Conservation (phyloP, 2,329 filamentous ascomycete species). For the Biscogniauxia mediterranea region DNA sequence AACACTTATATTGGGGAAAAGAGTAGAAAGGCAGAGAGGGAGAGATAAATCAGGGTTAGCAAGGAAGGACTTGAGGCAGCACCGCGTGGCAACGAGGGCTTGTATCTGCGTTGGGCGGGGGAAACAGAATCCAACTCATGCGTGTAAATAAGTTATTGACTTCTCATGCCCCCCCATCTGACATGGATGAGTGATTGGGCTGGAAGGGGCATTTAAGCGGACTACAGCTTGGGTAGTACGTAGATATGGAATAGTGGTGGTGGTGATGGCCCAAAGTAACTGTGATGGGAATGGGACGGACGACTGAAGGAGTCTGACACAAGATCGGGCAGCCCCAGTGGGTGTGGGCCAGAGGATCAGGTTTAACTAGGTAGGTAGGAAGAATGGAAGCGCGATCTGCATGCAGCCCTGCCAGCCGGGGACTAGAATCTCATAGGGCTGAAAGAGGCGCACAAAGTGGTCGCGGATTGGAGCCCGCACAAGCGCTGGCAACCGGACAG, state of each 20-base stretch:
- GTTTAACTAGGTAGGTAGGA: conserved; percentile 4
- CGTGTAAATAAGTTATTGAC: not conserved
- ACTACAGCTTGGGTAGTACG: not conserved
- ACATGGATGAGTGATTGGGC: not conserved
- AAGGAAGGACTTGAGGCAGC: not conserved
- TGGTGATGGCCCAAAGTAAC: not conserved
- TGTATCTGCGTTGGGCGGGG: not conserved
- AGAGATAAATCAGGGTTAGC: not conserved
- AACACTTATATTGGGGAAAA: not conserved
- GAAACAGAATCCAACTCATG: not conserved
- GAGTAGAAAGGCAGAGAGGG: not conserved
- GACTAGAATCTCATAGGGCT: conserved; percentile 22
- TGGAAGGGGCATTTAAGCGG: not conserved
- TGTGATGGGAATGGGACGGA: not conserved
- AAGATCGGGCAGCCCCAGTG: not conserved
- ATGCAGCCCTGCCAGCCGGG: conserved; percentile 9
- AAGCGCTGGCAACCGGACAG: conserved; percentile 9
- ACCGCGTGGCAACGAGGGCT: not conserved
- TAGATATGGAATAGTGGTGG: not conserved
- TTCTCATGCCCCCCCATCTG: not conserved
- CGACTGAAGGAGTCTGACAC: not conserved
- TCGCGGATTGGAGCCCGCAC: conserved; percentile 5
- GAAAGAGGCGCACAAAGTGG: conserved; percentile 14
- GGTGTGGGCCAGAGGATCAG: conserved; percentile 1
- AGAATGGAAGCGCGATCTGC: conserved; percentile 15